Evolutionary conservation across 371 early-diverging fungal species (phyloP).

Genomic region (Rhizopus arrhizus): DNA sequence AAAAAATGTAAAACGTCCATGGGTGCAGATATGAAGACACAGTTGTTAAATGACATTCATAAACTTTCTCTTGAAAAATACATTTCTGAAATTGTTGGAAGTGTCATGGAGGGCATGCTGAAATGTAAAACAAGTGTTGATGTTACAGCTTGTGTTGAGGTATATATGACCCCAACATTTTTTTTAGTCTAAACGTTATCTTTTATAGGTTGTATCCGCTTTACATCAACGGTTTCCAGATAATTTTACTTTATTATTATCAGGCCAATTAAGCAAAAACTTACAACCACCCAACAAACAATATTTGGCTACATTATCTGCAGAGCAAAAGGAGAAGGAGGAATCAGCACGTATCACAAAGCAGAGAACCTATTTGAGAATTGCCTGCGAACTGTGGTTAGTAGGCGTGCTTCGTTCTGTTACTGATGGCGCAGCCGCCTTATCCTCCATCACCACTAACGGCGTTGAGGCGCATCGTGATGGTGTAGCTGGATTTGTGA

Average conservation of each 20-base stretch:
- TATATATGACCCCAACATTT: constrained; percentile 20
- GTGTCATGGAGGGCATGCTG: constrained; percentile 77
- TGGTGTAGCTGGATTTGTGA: constrained; percentile 58
- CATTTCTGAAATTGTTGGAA: constrained; percentile 86
- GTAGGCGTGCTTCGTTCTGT: constrained; percentile 77
- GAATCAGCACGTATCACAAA: constrained; percentile 72
- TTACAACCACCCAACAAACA: constrained; percentile 57
- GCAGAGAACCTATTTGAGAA: constrained; percentile 72
- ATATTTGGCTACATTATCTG: constrained; percentile 57
- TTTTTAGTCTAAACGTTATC: not conserved
- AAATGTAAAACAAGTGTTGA: constrained; percentile 75
- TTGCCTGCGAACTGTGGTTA: constrained; percentile 84
- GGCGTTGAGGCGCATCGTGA: constrained; percentile 57
- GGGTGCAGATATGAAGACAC: constrained; percentile 70
- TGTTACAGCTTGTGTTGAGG: constrained; percentile 82
- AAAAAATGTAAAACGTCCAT: constrained; percentile 88
- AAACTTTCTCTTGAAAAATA: constrained; percentile 94
- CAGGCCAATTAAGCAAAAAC: constrained; percentile 59
- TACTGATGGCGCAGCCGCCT: constrained; percentile 61
- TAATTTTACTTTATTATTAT: constrained; percentile 73
- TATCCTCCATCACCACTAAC: constrained; percentile 48
- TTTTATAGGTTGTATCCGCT: constrained; percentile 71
- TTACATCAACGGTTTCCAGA: constrained; percentile 91
- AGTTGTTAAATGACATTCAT: constrained; percentile 82
- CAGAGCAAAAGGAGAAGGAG: constrained; percentile 86